Evolutionary conservation across 2,329 filamentous ascomycete genomes (phyloP), one percentile per base, ranked within the genome.

Genomic region (Sarocladiaceae sp.): DNA sequence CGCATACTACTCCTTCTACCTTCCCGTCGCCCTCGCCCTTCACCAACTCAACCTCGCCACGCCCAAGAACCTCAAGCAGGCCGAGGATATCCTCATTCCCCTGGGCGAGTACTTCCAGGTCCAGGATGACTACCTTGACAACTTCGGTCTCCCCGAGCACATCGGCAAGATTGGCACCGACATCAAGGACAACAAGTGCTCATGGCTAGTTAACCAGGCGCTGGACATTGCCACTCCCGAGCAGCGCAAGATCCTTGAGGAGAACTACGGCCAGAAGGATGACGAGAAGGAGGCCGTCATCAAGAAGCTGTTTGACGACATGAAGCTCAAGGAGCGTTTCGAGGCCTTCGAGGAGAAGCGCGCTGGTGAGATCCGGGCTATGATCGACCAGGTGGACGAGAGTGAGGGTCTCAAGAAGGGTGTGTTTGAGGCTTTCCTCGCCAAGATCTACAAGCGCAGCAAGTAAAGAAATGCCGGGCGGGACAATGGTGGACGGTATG

Each of bases 141-240:
- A 94, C 71, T 98, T 93, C 61, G 93, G 91, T 56, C 83, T 91
- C 56, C 89, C 93, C 31, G 81, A 88, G 58, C 80, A 89, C 59
- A 93, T 98, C 63, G 93, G 93, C 67, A 98, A 98, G 80, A 95
- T 97, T 53, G 93, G 93, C 53, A 98, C 93, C 48, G 93, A 98
- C 61, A 98, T 98, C 66, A 83, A 90, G 76, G 93, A 98, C 72
- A 98, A 98, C 80, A 98, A 98, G 78, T 98, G 93, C 77, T 94
- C 88, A 33, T 98, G 93, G 93, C 73, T 98, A 48, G 79, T 98
- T 67, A 98, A 98, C 77, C 84, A 95, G 69, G 93, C 93, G 37
- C 75, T 98, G 48, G 76, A 82, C 63, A 77, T 84, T 50, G 85
- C 80, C 52, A 90, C 78, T 2, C 82, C 88, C 1, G 88, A 91